A percentile compares a stretch with the other conserved stretches of the same genome.
Evolutionary conservation across 306 rosid genomes (phyloP).

Genomic region (Prosopis cineraria): DNA sequence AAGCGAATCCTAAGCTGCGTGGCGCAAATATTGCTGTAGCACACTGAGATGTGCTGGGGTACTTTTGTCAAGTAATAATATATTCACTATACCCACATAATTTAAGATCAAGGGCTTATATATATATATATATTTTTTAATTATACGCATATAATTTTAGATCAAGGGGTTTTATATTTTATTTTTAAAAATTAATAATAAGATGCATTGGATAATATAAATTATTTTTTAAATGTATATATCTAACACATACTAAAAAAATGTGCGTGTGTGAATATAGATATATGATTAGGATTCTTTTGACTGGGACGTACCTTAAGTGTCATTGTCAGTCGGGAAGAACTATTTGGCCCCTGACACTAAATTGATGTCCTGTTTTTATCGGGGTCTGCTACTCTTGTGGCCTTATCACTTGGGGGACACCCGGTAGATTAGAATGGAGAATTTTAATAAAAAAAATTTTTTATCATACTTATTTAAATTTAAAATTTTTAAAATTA

Average conservation of each 20-base stretch:
- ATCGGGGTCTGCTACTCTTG: not conserved
- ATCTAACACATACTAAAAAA: not conserved
- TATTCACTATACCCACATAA: not conserved
- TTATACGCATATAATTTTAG: not conserved
- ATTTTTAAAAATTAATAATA: not conserved
- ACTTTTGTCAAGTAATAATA: not conserved
- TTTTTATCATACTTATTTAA: too few relatives aligned
- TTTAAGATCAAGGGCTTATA: too few relatives aligned
- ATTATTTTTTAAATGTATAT: not conserved
- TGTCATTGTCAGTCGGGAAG: constrained; percentile 45
- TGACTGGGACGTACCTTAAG: constrained; percentile 27
- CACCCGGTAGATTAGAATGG: too few relatives aligned
- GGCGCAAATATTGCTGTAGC: not conserved
- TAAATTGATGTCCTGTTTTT: constrained; percentile 28
- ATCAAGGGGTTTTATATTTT: not conserved
- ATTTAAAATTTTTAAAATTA: too few relatives aligned
- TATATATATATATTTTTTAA: too few relatives aligned
- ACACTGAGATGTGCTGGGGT: not conserved
- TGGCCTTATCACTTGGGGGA: too few relatives aligned
- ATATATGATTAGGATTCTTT: constrained; percentile 26
- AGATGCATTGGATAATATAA: not conserved
- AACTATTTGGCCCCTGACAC: constrained; percentile 46
- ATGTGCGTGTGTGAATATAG: not conserved
- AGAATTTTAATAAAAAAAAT: too few relatives aligned
- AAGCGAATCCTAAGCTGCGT: not conserved